These are phyloP conservation scores for Eurotiales sp. DNA, from an alignment of 2,329 filamentous ascomycete species.

Conservation along the genomic window DNA sequence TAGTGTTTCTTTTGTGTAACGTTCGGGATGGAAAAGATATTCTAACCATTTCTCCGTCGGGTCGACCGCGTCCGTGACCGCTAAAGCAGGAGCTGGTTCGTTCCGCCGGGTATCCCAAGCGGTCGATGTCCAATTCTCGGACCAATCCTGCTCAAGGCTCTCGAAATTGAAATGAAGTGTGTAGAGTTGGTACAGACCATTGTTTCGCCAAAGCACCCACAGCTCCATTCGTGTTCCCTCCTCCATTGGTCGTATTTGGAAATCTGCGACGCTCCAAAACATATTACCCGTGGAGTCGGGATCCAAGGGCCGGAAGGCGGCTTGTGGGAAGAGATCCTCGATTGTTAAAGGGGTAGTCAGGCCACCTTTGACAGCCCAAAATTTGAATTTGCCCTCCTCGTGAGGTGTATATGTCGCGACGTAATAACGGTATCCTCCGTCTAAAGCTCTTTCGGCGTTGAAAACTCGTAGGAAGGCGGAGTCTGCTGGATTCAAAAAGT, in stretches of 20 bases:
- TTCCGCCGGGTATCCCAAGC: conserved; percentile 56
- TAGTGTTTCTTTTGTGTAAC: conserved; percentile 73
- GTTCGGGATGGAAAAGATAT: conserved; percentile 76
- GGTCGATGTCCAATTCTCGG: conserved; percentile 66
- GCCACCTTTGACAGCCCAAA: conserved; percentile 73
- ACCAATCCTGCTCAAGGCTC: conserved; percentile 60
- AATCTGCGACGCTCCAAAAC: conserved; percentile 78
- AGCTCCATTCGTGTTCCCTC: conserved; percentile 57
- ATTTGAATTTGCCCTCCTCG: conserved; percentile 86
- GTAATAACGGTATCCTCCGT: conserved; percentile 51
- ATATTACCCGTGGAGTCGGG: conserved; percentile 62
- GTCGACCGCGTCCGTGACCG: conserved; percentile 63
- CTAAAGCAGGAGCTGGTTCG: conserved; percentile 55
- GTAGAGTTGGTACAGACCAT: conserved; percentile 71
- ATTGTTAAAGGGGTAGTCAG: conserved; percentile 57
- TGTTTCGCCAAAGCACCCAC: conserved; percentile 83
- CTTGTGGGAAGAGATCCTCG: conserved; percentile 65
- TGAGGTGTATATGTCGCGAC: conserved; percentile 85
- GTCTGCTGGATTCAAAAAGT: conserved; percentile 75
- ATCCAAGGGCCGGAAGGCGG: conserved; percentile 62
- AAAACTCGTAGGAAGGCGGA: conserved; percentile 72
- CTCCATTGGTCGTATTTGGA: conserved; percentile 56
- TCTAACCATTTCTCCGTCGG: conserved; percentile 81
- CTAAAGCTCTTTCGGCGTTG: conserved; percentile 49
- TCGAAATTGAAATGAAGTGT: conserved; percentile 68